Conservation (phyloP, 2,329 filamentous ascomycete genomes). For the Paraphoma chrysanthemicola region DNA sequence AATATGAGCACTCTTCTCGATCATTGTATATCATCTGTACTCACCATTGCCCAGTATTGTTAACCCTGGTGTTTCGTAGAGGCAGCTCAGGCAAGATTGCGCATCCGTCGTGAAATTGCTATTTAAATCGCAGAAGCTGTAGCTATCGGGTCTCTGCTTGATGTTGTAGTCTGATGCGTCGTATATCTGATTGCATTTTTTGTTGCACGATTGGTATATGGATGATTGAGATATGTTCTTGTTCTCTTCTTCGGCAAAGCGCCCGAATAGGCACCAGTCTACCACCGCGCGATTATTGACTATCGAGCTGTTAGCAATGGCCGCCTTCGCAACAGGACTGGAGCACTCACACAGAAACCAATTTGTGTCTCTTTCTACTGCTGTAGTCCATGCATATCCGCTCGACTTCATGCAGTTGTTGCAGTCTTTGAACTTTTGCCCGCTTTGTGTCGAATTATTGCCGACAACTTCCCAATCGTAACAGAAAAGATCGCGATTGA, state of each 20-base stretch:
- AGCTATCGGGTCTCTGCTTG: slow-evolving; percentile 14
- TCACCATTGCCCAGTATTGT: slow-evolving; percentile 28
- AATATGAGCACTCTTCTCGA: too few species aligned
- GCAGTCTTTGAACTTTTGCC: slow-evolving; percentile 25
- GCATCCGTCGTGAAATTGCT: slow-evolving; percentile 24
- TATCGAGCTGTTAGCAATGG: slow-evolving; percentile 3
- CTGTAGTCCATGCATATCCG: slow-evolving; percentile 9
- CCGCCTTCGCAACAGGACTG: too few species aligned
- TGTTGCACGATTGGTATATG: slow-evolving; percentile 21
- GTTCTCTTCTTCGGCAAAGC: slow-evolving; percentile 21
- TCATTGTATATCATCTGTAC: neutral
- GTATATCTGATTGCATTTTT: slow-evolving; percentile 20
- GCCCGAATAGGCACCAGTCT: slow-evolving; percentile 30
- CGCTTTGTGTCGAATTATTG: slow-evolving; percentile 17
- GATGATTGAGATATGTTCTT: slow-evolving; percentile 13
- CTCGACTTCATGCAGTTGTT: slow-evolving; percentile 23
- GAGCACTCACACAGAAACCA: slow-evolving; percentile 28
- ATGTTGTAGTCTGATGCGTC: slow-evolving; percentile 21
- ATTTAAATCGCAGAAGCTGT: slow-evolving; percentile 23
- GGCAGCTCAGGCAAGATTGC: slow-evolving; percentile 18
- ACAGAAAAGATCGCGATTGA: slow-evolving; percentile 18
- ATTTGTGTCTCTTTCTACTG: slow-evolving; percentile 18
- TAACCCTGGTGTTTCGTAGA: slow-evolving; percentile 17
- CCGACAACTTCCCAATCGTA: slow-evolving; percentile 21
- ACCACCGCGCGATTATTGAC: slow-evolving; percentile 26